A percentile compares a stretch with the other conserved stretches of the same genome.
These are phyloP conservation scores for Gossypium davidsonii DNA, from an alignment of 441 rosid genomes.

Conservation along the genomic window DNA sequence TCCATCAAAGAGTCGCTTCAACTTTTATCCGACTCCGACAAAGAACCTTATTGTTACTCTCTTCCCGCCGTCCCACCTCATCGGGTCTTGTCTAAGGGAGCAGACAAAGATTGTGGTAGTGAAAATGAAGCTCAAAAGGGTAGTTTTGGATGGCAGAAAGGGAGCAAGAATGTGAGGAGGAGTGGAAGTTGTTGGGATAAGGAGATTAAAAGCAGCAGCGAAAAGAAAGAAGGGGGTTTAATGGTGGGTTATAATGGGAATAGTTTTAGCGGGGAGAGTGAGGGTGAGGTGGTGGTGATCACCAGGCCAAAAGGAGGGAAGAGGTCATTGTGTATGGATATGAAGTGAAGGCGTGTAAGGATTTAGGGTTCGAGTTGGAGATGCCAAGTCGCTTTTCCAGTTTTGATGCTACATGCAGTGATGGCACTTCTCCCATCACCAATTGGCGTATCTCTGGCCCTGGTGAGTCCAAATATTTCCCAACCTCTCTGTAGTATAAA, in stretches of 20 bases:
- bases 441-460: conserved; percentile 80
- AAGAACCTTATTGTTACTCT: conserved; percentile 8
- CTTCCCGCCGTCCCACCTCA: conserved; percentile 6
- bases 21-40: conserved; percentile 9
- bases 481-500: not conserved
- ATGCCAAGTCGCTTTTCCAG: conserved; percentile 45
- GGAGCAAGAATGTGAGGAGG: conserved; percentile 27
- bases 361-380: conserved; percentile 65
- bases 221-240: conserved; percentile 21
- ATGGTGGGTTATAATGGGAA: conserved; percentile 10
- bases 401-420: conserved; percentile 63
- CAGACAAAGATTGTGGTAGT: not conserved
- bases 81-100: not conserved
- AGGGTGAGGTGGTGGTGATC: conserved; percentile 44
- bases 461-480: conserved; percentile 36
- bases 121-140: conserved; percentile 8
- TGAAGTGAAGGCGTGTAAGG: conserved; percentile 65
- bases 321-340: conserved; percentile 57
- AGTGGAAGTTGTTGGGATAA: not conserved
- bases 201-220: not conserved
- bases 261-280: conserved; percentile 50
- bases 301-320: conserved; percentile 63
- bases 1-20: conserved; percentile 2
- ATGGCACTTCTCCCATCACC: conserved; percentile 69
- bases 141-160: not conserved